These are phyloP conservation scores for Ogataea hybrid DNA, from an alignment of 1,139 yeast species.

Conservation along the genomic window DNA sequence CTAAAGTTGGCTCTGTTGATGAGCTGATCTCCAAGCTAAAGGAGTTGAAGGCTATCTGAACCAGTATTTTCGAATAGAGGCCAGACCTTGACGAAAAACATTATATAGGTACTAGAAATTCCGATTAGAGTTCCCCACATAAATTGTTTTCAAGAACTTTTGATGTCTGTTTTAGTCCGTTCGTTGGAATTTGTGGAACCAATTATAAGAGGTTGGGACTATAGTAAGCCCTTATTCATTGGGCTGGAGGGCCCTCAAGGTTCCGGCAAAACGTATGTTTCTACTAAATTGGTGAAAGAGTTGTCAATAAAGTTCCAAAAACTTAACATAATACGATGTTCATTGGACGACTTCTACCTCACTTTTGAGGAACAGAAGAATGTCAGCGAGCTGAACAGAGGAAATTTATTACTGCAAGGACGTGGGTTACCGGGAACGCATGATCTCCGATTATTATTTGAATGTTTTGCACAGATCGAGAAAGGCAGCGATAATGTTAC, in stretches of 20 bases:
- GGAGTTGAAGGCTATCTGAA: slow-evolving; percentile 49
- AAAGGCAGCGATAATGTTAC: slow-evolving; percentile 30
- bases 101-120: not conserved
- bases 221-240: slow-evolving; percentile 37
- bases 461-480: slow-evolving; percentile 31
- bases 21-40: slow-evolving; percentile 78
- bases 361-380: slow-evolving; percentile 56
- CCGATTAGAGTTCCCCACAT: slow-evolving; percentile 2
- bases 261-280: slow-evolving; percentile 78
- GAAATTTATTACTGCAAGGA: slow-evolving; percentile 63
- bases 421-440: slow-evolving; percentile 96
- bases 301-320: slow-evolving; percentile 39
- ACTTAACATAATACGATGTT: slow-evolving; percentile 52
- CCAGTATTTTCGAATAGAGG: too few relatives aligned
- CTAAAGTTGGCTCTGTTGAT: slow-evolving; percentile 76
- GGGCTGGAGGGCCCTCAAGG: slow-evolving; percentile 93
- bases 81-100: too few relatives aligned
- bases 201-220: slow-evolving; percentile 5
- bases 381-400: slow-evolving; percentile 38
- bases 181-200: slow-evolving; percentile 22
- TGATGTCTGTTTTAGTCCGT: slow-evolving; percentile 18
- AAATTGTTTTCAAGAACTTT: not conserved
- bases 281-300: slow-evolving; percentile 42
- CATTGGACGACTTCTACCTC: slow-evolving; percentile 85
- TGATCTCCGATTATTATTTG: slow-evolving; percentile 50